These are phyloP conservation scores for Trichoderma aggressivum DNA, from an alignment of 2,329 filamentous ascomycete genomes.

Conservation along the genomic window DNA sequence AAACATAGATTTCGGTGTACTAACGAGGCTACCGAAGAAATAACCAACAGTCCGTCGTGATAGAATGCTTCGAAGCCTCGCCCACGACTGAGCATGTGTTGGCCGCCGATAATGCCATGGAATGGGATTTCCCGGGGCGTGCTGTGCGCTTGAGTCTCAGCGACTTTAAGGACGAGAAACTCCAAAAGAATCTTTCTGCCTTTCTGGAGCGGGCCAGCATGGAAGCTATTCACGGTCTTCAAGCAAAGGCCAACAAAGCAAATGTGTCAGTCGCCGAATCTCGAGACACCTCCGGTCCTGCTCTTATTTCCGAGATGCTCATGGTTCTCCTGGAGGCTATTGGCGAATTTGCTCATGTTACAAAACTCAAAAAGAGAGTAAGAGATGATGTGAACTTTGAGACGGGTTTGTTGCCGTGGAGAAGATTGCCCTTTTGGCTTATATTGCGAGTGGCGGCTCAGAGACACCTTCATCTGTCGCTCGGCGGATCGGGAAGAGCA, in stretches of 20 bases:
- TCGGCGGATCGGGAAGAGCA: conserved; percentile 31
- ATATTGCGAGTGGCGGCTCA: conserved; percentile 17
- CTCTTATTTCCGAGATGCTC: conserved; percentile 11
- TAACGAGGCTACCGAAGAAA: background rate
- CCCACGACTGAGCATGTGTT: conserved; percentile 55
- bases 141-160: conserved; percentile 44
- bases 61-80: conserved; percentile 59
- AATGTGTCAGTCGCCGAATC: conserved; percentile 53
- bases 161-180: conserved; percentile 31
- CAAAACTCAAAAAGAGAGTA: conserved; percentile 53
- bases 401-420: background rate
- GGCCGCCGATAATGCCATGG: conserved; percentile 46
- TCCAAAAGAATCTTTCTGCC: conserved; percentile 45
- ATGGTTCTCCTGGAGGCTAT: conserved; percentile 12
- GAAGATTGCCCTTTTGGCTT: conserved; percentile 16
- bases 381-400: conserved; percentile 44
- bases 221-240: conserved; percentile 51
- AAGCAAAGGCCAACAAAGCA: conserved; percentile 50
- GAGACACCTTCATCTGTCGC: background rate
- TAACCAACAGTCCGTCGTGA: conserved; percentile 31
- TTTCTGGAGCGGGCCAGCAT: conserved; percentile 57
- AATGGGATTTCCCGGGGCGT: conserved; percentile 59
- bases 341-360: conserved; percentile 29
- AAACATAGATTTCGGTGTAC: background rate
- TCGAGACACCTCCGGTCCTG: conserved; percentile 3